Evolutionary conservation across 352 stramenopile genomes (phyloP), one percentile per base, ranked within the genome.

Genomic region (Pilasporangium apinafurcum): DNA sequence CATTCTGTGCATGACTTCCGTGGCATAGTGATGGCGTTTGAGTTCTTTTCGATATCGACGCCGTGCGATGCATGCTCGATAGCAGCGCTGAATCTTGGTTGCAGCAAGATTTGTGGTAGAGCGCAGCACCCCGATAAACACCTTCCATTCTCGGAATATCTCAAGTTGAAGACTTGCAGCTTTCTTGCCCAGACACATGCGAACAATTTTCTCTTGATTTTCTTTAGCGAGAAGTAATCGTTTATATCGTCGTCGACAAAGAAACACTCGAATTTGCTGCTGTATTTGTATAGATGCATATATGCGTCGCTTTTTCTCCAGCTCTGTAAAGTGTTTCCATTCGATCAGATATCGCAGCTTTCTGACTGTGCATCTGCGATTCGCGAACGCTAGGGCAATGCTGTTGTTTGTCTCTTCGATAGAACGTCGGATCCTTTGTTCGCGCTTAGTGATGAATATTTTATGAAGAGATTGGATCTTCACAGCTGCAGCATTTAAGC

Each of bases 401-500:
- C 46, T 37, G 26, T 64, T 51, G 10, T 67, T 61, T 48, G 73
- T 62, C 32, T 65, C 49, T 59, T 58, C 56, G 29, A 58, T 51
- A 18, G 65, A 57, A 51, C 58, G 43, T 24, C 60, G 64, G n/a
- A 56, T 42, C 16, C 47, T 47, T n/a, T 56, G 37, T n/a, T 59
- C 61, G 8, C 52, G 44, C 18, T 76, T 78, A 7, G 49, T 54
- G 17, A 41, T 16, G 5, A 56, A 55, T 22, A 86, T 77, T 14
- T 55, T 49, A 35, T 76, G 57, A 5, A 90, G 37, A 0, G 61
- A 63, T 57, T 86, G 77, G 26, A 90, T 83, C 35, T 53, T 69
- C 5, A 18, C 34, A 8, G 74, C 68, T 5, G 65, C 62, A 8
- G 55, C 48, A 37, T 86, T 69, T 13, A 72, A 38, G 12, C 27